These are phyloP conservation scores for Phytopythium cucurbitacearum DNA, from an alignment of 352 stramenopile genomes.

Conservation along the genomic window DNA sequence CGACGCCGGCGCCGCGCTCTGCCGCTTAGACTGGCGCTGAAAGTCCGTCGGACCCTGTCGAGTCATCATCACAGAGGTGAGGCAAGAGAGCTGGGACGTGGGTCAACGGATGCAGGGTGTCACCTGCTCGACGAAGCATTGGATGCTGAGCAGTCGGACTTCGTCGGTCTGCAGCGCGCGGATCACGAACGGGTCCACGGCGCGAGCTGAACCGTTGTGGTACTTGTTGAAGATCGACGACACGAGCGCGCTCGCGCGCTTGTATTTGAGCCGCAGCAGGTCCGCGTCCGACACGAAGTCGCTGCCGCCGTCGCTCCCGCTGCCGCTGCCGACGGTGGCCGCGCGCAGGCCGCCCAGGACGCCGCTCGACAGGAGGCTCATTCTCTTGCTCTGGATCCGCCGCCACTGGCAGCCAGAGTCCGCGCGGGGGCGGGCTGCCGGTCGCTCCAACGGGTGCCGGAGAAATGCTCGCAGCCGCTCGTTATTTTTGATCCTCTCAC, in stretches of 20 bases:
- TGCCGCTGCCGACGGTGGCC: not conserved
- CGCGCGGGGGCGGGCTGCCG: too few relatives aligned
- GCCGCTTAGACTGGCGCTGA: slow-evolving; percentile 31
- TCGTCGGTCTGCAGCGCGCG: slow-evolving; percentile 48
- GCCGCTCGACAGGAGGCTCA: too few relatives aligned
- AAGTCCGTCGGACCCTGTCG: slow-evolving; percentile 48
- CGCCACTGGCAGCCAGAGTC: too few relatives aligned
- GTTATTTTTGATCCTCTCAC: too few relatives aligned
- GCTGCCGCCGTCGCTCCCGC: not conserved
- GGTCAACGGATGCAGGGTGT: too few relatives aligned
- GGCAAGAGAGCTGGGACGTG: too few relatives aligned
- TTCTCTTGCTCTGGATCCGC: too few relatives aligned
- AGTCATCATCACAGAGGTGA: too few relatives aligned
- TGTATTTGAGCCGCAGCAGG: slow-evolving; percentile 28
- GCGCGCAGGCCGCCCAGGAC: not conserved
- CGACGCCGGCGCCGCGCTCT: slow-evolving; percentile 10
- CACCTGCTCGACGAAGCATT: slow-evolving; percentile 73
- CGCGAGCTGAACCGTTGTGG: slow-evolving; percentile 60
- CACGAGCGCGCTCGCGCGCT: slow-evolving; percentile 46
- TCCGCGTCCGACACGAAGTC: not conserved
- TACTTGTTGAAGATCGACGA: slow-evolving; percentile 67
- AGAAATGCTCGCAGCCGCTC: too few relatives aligned
- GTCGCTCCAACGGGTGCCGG: too few relatives aligned
- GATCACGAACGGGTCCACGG: slow-evolving; percentile 67
- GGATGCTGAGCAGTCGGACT: slow-evolving; percentile 51